These are phyloP conservation scores for Penicillium goetzii DNA, from an alignment of 495 filamentous ascomycete species.

Conservation along the genomic window DNA sequence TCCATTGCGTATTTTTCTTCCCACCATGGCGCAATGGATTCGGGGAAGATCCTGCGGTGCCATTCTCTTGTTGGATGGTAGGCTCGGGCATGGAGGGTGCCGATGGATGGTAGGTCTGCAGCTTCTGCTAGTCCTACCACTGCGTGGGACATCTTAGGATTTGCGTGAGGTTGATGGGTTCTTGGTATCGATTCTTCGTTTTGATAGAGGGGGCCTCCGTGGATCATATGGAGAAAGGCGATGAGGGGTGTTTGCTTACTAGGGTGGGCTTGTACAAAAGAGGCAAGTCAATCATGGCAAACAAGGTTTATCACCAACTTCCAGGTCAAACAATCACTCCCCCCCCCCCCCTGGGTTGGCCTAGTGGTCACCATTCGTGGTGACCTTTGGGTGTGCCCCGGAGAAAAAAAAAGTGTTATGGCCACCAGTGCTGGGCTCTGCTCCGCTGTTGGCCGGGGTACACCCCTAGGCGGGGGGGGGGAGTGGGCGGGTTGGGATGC, in stretches of 20 bases:
- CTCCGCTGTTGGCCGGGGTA: neutral
- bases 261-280: too few species aligned
- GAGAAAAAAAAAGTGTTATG: neutral
- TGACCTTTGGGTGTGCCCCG: neutral
- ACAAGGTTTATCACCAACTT: neutral
- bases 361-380: neutral
- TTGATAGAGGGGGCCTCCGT: neutral
- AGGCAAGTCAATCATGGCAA: too few species aligned
- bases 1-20: neutral
- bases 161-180: neutral
- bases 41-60: constrained; percentile 3
- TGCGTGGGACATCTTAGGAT: neutral
- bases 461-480: neutral
- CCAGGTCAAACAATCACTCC: neutral
- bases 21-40: constrained; percentile 1
- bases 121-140: neutral
- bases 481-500: too few species aligned
- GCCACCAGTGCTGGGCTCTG: neutral
- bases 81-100: neutral
- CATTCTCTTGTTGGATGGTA: neutral
- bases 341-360: neutral
- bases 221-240: neutral
- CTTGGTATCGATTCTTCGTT: neutral
- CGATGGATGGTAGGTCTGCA: neutral
- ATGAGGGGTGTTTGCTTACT: neutral